A percentile compares a stretch with the other conserved stretches of the same genome.
Conservation (phyloP, 768 basidiomycete genomes). For the Mycena floridula region DNA sequence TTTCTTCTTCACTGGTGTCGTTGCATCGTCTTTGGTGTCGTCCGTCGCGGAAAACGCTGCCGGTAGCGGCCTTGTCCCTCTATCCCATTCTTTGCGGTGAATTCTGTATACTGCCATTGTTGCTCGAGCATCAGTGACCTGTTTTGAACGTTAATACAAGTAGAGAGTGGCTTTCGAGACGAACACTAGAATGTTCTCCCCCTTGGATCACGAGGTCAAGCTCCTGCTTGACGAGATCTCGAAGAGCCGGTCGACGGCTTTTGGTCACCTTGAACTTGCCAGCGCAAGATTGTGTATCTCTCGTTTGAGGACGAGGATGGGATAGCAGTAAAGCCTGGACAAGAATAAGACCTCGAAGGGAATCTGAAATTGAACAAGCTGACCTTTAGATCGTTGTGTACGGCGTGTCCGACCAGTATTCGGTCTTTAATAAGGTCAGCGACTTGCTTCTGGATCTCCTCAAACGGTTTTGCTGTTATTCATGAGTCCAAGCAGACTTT, state of each 20-base stretch:
- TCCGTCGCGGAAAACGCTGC: neutral
- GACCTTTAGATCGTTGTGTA: conserved; percentile 88
- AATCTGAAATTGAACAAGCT: conserved; percentile 8
- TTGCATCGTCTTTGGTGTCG: conserved; percentile 1
- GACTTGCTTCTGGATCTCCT: conserved; percentile 72
- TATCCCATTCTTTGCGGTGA: conserved; percentile 81
- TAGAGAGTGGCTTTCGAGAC: conserved; percentile 18
- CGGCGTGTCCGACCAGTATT: conserved; percentile 85
- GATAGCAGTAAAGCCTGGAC: conserved; percentile 61
- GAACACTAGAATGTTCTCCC: conserved; percentile 88
- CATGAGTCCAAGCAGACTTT: neutral
- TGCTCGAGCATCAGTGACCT: conserved; percentile 92
- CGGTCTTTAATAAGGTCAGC: conserved; percentile 71
- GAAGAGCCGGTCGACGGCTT: conserved; percentile 66
- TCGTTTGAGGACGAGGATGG: conserved; percentile 55
- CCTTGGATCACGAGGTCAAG: conserved; percentile 75
- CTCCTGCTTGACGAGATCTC: conserved; percentile 75
- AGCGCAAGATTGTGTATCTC: conserved; percentile 67
- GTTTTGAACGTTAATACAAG: conserved; percentile 1
- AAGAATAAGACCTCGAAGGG: conserved; percentile 2
- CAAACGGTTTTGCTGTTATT: conserved; percentile 64
- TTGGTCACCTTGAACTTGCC: conserved; percentile 54
- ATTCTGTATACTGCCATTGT: conserved; percentile 92
- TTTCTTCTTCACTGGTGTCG: conserved; percentile 7
- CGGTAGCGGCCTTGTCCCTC: conserved; percentile 26